Base-by-base conservation (phyloP, 225 moss, liverwort and hornwort species). In the Takakia lepidozioides region DNA sequence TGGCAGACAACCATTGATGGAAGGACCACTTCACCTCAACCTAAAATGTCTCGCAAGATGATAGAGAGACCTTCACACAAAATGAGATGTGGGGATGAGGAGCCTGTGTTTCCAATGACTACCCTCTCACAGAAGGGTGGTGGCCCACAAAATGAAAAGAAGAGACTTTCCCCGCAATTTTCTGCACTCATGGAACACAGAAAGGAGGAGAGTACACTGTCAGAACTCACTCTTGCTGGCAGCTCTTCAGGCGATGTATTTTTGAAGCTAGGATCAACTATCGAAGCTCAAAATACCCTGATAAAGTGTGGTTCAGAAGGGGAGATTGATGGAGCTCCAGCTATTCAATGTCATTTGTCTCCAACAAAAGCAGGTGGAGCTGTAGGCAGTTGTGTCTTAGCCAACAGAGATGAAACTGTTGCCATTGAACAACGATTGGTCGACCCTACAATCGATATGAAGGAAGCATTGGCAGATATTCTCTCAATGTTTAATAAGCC, bases 401-500 rank as follows among this genome's bases (percentile, higher is more conserved):
- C 43, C 23, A 34, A 38, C 29, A 53, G 11, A 32, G 57, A 49
- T 37, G 2, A 52, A 16, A 18, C 57, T 34, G 52, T 7, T 49
- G 27, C 27, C 10, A 25, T 27, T 16, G 66, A 52, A 16, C 56
- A 48, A 46, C 56, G 61, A 41, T 51, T 60, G 45, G 16, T 64
- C 41, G 79, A 74, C 29, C 62, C 50, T 20, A 74, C 74, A 7
- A 42, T 69, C 1, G 54, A 64, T 24, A 77, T 68, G 1, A 77
- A 73, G 49, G 56, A 9, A 27, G 79, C 54, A 17, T 56, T 66
- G 15, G 70, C 56, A 59, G 79, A 79, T 38, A 70, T 79, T 17
- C 70, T 79, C 57, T 66, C 74, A 17, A 74, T 80, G 80, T 80
- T 80, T 35, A 45, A 46, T 51, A 46, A 47, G n/a, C 70, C 67